Conservation (phyloP, 306 rosid genomes). For the Vigna hirtella region DNA sequence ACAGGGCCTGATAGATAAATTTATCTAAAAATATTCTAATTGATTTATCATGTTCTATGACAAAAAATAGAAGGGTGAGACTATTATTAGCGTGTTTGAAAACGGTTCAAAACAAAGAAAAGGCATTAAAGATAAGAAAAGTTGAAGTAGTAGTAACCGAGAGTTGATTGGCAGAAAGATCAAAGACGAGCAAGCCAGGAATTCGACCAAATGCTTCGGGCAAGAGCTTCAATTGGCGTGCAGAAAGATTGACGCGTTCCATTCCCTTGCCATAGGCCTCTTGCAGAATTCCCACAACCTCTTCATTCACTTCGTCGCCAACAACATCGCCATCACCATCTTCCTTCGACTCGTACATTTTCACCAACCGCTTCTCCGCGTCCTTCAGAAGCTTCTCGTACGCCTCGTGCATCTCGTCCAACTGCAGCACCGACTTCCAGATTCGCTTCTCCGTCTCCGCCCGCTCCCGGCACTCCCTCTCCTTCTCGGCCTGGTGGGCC, state of each 20-base stretch:
- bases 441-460: slow-evolving; percentile 68
- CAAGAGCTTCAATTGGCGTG: slow-evolving; percentile 59
- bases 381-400: slow-evolving; percentile 82
- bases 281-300: slow-evolving; percentile 79
- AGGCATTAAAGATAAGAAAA: too few relatives aligned
- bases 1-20: too few relatives aligned
- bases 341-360: slow-evolving; percentile 67
- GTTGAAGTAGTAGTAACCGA: slow-evolving; percentile 46
- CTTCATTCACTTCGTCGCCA: slow-evolving; percentile 64
- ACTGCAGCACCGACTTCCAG: slow-evolving; percentile 65
- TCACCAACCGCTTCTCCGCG: slow-evolving; percentile 74
- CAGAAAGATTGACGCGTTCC: slow-evolving; percentile 66
- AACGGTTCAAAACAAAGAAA: too few relatives aligned
- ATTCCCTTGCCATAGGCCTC: slow-evolving; percentile 71
- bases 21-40: not conserved
- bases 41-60: not conserved
- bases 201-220: slow-evolving; percentile 90
- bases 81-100: not conserved
- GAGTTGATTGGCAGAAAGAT: slow-evolving; percentile 74
- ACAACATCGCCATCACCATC: slow-evolving; percentile 19
- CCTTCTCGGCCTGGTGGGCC: slow-evolving; percentile 64
- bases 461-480: slow-evolving; percentile 56
- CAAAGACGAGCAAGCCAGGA: slow-evolving; percentile 64
- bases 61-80: not conserved
- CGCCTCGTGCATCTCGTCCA: slow-evolving; percentile 85